Evolutionary conservation across 2,329 filamentous ascomycete species (phyloP).

Genomic region (Neoscytalidium dimidiatum): DNA sequence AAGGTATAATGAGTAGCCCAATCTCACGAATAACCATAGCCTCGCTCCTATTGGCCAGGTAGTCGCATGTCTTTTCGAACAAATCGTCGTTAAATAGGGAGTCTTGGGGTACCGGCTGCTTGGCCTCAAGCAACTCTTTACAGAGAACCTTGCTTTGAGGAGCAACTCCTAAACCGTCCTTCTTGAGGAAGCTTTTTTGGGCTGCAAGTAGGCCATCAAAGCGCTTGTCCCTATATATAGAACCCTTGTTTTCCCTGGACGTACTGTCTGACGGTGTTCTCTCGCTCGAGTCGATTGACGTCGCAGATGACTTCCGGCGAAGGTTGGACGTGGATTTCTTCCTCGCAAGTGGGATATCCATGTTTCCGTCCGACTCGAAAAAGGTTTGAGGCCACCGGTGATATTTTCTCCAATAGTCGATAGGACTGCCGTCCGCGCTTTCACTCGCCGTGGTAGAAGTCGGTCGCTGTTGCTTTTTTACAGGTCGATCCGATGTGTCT

Average conservation of each 20-base stretch:
- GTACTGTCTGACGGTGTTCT: too few relatives aligned
- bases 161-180: too few relatives aligned
- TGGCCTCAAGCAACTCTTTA: neutral
- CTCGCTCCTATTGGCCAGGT: neutral
- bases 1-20: conserved; percentile 14
- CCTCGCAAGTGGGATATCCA: neutral
- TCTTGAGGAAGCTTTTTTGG: too few relatives aligned
- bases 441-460: neutral
- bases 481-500: neutral
- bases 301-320: neutral
- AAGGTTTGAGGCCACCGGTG: neutral
- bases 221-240: conserved; percentile 27
- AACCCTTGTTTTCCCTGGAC: conserved; percentile 24
- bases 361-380: neutral
- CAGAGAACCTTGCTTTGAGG: too few relatives aligned
- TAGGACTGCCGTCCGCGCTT: neutral
- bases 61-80: conserved; percentile 34
- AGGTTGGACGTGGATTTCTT: neutral
- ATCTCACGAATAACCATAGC: conserved; percentile 6
- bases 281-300: neutral
- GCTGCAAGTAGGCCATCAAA: conserved; percentile 38
- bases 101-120: too few relatives aligned
- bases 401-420: conserved; percentile 6
- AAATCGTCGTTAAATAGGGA: conserved; percentile 42
- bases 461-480: neutral